Evolutionary conservation across 2,329 filamentous ascomycete species (phyloP).

Genomic region (Aspergillus sp.): DNA sequence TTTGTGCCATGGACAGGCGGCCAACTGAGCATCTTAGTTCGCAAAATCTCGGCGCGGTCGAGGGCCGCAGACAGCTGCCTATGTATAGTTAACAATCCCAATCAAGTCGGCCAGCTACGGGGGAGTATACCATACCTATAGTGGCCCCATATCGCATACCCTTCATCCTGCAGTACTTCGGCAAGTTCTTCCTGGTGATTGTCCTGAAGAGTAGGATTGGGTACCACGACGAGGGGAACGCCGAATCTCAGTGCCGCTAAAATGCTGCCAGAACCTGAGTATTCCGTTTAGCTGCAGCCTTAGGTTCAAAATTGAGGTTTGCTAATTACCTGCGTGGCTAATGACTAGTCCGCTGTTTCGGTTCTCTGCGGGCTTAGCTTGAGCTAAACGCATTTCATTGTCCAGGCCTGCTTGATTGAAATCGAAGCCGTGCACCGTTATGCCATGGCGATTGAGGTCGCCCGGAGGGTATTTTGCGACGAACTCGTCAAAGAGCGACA

Average conservation of each 20-base stretch:
- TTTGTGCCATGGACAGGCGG: slow-evolving; percentile 50
- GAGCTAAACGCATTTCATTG: slow-evolving; percentile 57
- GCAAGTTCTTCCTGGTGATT: slow-evolving; percentile 93
- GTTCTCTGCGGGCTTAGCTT: slow-evolving; percentile 42
- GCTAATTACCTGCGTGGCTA: slow-evolving; percentile 74
- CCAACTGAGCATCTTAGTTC: slow-evolving; percentile 47
- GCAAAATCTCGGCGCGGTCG: slow-evolving; percentile 48
- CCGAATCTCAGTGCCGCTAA: slow-evolving; percentile 75
- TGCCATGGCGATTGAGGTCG: slow-evolving; percentile 31
- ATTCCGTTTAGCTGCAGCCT: neutral
- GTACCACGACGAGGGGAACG: slow-evolving; percentile 81
- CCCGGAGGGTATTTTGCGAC: slow-evolving; percentile 24
- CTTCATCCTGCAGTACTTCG: slow-evolving; percentile 68
- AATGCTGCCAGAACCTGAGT: slow-evolving; percentile 80
- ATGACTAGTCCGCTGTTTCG: slow-evolving; percentile 70
- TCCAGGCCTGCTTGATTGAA: slow-evolving; percentile 63
- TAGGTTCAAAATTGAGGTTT: neutral
- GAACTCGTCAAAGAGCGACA: slow-evolving; percentile 51
- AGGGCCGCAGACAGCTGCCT: slow-evolving; percentile 52
- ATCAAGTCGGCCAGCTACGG: neutral
- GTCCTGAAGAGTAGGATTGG: slow-evolving; percentile 77
- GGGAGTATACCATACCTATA: slow-evolving; percentile 55
- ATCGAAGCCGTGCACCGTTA: slow-evolving; percentile 63
- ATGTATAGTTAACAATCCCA: neutral
- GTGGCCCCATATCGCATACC: slow-evolving; percentile 72